Percentiles rank a stretch among this genome's conserved stretches.
Conservation (phyloP, 176 grass and related monocot genomes). For the Oryza officinalis region DNA sequence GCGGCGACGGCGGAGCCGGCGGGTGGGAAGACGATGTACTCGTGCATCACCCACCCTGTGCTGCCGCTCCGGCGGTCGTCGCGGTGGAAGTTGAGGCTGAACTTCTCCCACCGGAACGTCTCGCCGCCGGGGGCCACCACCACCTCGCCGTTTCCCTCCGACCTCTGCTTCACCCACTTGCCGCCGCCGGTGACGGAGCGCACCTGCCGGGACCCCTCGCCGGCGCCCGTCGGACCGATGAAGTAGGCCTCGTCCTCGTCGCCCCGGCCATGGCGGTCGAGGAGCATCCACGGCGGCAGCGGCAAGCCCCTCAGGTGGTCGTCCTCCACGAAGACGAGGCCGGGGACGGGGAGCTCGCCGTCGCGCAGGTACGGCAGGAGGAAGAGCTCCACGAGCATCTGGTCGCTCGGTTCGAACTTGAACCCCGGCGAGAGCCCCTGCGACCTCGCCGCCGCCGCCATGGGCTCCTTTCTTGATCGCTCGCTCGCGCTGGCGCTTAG, state of each 20-base stretch:
- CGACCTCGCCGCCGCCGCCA: background rate
- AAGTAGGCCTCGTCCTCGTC: background rate
- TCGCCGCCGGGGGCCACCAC: background rate
- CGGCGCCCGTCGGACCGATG: background rate
- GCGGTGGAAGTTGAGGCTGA: background rate
- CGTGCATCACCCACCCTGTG: slow-evolving; percentile 44
- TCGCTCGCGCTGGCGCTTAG: no score
- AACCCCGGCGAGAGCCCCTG: background rate
- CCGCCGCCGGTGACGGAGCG: background rate
- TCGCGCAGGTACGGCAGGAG: background rate
- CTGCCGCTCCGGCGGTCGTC: background rate
- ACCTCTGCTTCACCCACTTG: slow-evolving; percentile 10
- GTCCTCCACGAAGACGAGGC: background rate
- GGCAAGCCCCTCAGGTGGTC: slow-evolving; percentile 12
- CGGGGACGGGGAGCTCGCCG: background rate
- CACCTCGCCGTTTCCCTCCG: no score
- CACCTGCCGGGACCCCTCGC: background rate
- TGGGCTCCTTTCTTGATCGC: background rate
- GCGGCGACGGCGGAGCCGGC: background rate
- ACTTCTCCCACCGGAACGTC: background rate
- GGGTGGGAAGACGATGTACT: background rate
- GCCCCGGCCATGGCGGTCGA: background rate
- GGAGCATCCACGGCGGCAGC: slow-evolving; percentile 28
- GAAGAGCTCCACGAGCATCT: background rate
- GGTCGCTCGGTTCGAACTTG: background rate